These are phyloP conservation scores for Protomyces macrosporus DNA, from an alignment of 1,139 yeast genomes.

Conservation along the genomic window DNA sequence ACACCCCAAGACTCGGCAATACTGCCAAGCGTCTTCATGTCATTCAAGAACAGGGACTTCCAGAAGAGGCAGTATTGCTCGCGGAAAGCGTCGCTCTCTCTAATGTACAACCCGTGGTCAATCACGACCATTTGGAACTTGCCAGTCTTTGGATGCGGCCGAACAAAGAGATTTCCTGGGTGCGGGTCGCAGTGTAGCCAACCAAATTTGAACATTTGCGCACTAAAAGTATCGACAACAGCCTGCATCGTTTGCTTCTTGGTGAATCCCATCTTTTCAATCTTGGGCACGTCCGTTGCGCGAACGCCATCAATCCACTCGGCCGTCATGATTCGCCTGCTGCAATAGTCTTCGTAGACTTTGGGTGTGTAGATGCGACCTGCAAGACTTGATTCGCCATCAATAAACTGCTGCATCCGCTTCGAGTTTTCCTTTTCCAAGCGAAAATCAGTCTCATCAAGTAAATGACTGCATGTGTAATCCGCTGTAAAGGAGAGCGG, in stretches of 20 bases:
- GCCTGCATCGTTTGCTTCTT: conserved; percentile 48
- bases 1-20: conserved; percentile 65
- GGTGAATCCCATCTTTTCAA: conserved; percentile 46
- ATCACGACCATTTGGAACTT: conserved; percentile 55
- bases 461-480: conserved; percentile 55
- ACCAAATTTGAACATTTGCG: conserved; percentile 71
- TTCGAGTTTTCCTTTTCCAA: conserved; percentile 54
- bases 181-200: conserved; percentile 77
- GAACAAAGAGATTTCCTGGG: conserved; percentile 66
- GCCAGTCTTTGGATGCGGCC: conserved; percentile 38
- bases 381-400: conserved; percentile 40
- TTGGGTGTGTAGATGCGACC: conserved; percentile 52
- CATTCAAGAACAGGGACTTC: conserved; percentile 55
- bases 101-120: conserved; percentile 70
- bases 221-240: conserved; percentile 54
- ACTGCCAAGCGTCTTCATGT: conserved; percentile 46
- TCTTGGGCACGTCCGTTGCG: conserved; percentile 45
- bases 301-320: conserved; percentile 77
- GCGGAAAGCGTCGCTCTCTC: conserved; percentile 50
- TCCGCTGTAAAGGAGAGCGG: conserved; percentile 56
- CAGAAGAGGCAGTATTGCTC: conserved; percentile 57
- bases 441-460: conserved; percentile 57
- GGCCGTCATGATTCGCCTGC: conserved; percentile 52
- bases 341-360: conserved; percentile 46
- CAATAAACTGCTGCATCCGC: conserved; percentile 38